Evolutionary conservation across 371 early-diverging fungal species (phyloP), one percentile per base, ranked within the genome.

Genomic region (Apophysomyces elegans): DNA sequence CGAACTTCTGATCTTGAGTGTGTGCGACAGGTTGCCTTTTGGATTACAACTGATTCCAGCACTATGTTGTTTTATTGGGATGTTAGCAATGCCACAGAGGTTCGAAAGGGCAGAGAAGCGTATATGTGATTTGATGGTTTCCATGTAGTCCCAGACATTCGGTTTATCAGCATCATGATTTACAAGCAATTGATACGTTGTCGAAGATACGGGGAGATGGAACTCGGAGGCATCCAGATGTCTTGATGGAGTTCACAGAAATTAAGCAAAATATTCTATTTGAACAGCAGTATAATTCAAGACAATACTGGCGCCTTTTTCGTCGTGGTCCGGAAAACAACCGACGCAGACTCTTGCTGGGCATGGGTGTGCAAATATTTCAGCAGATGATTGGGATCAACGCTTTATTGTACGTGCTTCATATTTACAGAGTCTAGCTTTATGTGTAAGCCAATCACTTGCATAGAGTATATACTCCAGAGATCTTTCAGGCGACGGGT

Each of bases 321-420:
- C 67, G 69, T 6, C 62, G 68, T 75, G 16, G 69, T 66, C 80
- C 90, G 61, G 75, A 84, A 45, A 84, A 86, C 32, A 78, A 80
- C 36, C 65, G 70, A 16, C 81, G 85, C 8, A 86, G 94, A 38
- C 68, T 90, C n/a, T 67, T 87, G 32, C 71, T 95, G 16, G 94
- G 91, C 12, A 78, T 93, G 56, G 71, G 82, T 8, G 86, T 91
- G 50, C 95, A 93, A 68, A 79, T 79, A 35, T 86, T 91, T 67
- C 90, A 90, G 64, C 93, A 93, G 72, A 77, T 91, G 7, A 91
- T 88, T 6, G 93, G 93, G 21, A 88, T 90, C 72, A 93, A 89
- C 72, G 86, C 86, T 13, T 74, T 90, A 58, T 82, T 92, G 90
- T 92, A 89, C 69, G 72, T 56, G 21, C 9, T 21, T 36, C 1